phyloP scores from a whole-genome alignment of 495 filamentous ascomycete genomes.

The Podospora sp. region DNA sequence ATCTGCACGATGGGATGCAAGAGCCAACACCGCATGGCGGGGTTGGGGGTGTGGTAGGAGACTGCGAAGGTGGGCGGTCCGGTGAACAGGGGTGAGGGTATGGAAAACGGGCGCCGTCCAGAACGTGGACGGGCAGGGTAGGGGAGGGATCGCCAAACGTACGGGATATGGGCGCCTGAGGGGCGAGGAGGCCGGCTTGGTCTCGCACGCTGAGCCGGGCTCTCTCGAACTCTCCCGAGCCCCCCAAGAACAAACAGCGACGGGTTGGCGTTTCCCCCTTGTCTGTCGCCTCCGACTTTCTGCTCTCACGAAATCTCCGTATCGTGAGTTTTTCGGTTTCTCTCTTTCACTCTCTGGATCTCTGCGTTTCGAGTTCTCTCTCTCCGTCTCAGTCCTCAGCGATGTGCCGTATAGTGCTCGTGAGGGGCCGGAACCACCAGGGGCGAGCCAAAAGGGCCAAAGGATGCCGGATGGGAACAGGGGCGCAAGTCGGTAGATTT shows the following conservation, averaged over 20 bases:
- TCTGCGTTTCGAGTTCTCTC: background rate
- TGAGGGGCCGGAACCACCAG: slow-evolving; percentile 36
- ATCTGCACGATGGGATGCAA: slow-evolving; percentile 40
- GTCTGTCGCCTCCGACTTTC: background rate
- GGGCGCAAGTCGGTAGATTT: slow-evolving; percentile 38
- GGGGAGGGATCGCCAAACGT: slow-evolving; percentile 34
- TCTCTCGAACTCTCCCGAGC: slow-evolving; percentile 25
- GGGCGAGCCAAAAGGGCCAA: slow-evolving; percentile 40
- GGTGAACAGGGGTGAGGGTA: slow-evolving; percentile 34
- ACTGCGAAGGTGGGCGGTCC: slow-evolving; percentile 24
- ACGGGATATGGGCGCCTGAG: slow-evolving; percentile 29
- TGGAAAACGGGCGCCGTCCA: slow-evolving; percentile 36
- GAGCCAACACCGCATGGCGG: slow-evolving; percentile 43
- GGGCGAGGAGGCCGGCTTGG: slow-evolving; percentile 13
- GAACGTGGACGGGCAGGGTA: slow-evolving; percentile 39
- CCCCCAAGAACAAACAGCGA: slow-evolving; percentile 11
- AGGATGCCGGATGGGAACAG: slow-evolving; percentile 40
- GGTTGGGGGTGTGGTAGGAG: slow-evolving; percentile 37
- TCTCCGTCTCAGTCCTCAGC: slow-evolving; percentile 27
- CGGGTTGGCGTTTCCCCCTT: slow-evolving; percentile 3
- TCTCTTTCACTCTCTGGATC: background rate
- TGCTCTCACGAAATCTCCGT: background rate
- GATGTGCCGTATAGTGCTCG: slow-evolving; percentile 44
- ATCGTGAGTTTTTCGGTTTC: background rate
- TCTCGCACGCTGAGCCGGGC: slow-evolving; percentile 15